phyloP scores from a whole-genome alignment of 345 rosid species.

The Acer yangbiense region DNA sequence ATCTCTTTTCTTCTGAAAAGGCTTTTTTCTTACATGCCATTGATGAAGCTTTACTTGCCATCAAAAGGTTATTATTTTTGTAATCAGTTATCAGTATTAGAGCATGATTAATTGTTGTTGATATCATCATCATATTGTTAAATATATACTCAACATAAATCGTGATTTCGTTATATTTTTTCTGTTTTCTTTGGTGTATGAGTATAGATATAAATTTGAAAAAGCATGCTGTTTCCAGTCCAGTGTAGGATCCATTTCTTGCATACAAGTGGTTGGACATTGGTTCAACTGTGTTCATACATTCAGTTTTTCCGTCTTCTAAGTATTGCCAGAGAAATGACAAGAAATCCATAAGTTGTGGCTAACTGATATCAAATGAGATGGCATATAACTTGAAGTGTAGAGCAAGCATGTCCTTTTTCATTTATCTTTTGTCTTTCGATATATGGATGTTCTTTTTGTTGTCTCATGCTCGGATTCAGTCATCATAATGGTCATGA shows the following conservation, averaged over 20 bases:
- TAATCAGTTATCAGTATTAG: background rate
- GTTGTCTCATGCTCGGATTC: background rate
- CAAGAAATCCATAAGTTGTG: background rate
- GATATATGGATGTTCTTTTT: background rate
- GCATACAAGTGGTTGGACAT: background rate
- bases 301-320: background rate
- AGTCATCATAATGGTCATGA: background rate
- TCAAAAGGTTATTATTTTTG: background rate
- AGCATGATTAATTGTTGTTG: background rate
- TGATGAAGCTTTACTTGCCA: background rate
- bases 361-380: background rate
- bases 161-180: background rate
- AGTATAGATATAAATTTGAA: background rate
- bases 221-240: background rate
- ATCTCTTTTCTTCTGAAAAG: background rate
- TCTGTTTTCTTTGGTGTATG: background rate
- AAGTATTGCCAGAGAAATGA: background rate
- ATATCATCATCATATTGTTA: background rate
- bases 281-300: background rate
- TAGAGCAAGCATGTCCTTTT: background rate
- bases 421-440: no score
- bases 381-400: background rate
- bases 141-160: background rate
- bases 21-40: background rate
- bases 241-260: conserved; percentile 5